Percentiles rank a stretch among this genome's conserved stretches.
These are phyloP conservation scores for Macrolepiota albuminosa DNA, from an alignment of 768 basidiomycete genomes.

Conservation along the genomic window DNA sequence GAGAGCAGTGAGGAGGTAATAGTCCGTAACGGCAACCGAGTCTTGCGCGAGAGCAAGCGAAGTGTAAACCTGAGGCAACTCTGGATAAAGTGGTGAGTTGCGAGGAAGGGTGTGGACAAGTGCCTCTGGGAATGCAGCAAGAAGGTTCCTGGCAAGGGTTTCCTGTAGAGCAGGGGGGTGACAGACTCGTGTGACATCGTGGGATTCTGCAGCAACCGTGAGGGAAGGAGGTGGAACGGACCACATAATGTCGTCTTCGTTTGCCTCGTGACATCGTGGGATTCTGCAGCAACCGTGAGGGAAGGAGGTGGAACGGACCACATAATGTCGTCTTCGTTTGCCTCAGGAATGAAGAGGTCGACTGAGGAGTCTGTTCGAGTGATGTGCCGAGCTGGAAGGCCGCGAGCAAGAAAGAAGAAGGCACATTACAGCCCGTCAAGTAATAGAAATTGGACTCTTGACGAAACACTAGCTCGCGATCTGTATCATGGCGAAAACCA, in stretches of 20 bases:
- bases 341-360: slow-evolving; percentile 76
- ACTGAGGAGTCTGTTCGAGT: slow-evolving; percentile 31
- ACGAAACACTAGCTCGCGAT: slow-evolving; percentile 68
- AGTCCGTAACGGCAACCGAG: slow-evolving; percentile 41
- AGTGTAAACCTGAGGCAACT: slow-evolving; percentile 38
- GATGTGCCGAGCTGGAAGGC: slow-evolving; percentile 41
- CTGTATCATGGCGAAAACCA: slow-evolving; percentile 75
- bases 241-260: slow-evolving; percentile 81
- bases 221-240: slow-evolving; percentile 72
- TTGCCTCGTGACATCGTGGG: slow-evolving; percentile 60
- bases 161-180: slow-evolving; percentile 41
- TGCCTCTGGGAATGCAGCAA: slow-evolving; percentile 47
- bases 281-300: slow-evolving; percentile 42
- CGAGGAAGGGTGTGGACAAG: slow-evolving; percentile 64
- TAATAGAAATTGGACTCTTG: slow-evolving; percentile 88
- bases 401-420: slow-evolving; percentile 63
- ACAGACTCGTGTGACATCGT: slow-evolving; percentile 59
- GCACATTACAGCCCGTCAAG: slow-evolving; percentile 74
- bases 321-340: slow-evolving; percentile 70
- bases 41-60: slow-evolving; percentile 28
- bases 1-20: slow-evolving; percentile 72
- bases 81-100: slow-evolving; percentile 47
- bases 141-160: slow-evolving; percentile 36
- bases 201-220: slow-evolving; percentile 42
- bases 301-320: slow-evolving; percentile 85